These are phyloP conservation scores for Sarocladium oryzae DNA, from an alignment of 2,329 filamentous ascomycete genomes.

Conservation along the genomic window DNA sequence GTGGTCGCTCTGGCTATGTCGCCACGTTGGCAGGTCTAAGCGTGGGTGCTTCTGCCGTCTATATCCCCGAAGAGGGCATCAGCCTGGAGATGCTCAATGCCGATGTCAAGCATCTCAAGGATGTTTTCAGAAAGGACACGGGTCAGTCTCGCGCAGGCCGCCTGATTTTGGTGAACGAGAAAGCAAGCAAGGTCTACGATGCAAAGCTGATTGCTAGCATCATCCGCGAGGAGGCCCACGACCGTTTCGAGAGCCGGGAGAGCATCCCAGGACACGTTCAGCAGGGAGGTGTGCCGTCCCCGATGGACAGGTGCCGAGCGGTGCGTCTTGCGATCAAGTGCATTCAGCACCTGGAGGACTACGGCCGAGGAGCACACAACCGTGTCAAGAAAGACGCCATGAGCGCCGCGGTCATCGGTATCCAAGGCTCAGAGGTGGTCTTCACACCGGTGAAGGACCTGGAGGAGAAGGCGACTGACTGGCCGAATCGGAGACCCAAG, in stretches of 20 bases:
- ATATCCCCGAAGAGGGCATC: constrained; percentile 95
- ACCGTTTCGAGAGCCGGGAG: constrained; percentile 85
- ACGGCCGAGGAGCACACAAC: constrained; percentile 56
- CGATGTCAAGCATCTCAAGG: constrained; percentile 83
- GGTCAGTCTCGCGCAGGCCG: constrained; percentile 88
- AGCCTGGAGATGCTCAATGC: constrained; percentile 85
- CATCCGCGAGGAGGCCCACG: constrained; percentile 87
- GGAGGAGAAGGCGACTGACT: constrained; percentile 84
- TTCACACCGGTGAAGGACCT: constrained; percentile 76
- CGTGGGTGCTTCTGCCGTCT: constrained; percentile 89
- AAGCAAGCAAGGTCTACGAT: constrained; percentile 81
- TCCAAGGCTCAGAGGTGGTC: constrained; percentile 83
- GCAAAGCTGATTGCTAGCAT: constrained; percentile 93
- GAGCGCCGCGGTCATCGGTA: constrained; percentile 79
- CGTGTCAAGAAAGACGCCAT: constrained; percentile 68
- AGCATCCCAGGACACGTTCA: constrained; percentile 92
- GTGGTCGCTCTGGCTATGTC: constrained; percentile 88
- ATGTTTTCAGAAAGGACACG: constrained; percentile 77
- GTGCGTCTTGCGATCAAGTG: constrained; percentile 90
- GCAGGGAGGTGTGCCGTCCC: constrained; percentile 84
- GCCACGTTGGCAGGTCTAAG: constrained; percentile 83
- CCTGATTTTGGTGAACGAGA: constrained; percentile 94
- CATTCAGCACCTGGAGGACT: constrained; percentile 82
- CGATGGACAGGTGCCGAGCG: constrained; percentile 93
- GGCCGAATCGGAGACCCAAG: constrained; percentile 80